phyloP scores from a whole-genome alignment of 2,329 filamentous ascomycete species.

The Byssochlamys sp. region DNA sequence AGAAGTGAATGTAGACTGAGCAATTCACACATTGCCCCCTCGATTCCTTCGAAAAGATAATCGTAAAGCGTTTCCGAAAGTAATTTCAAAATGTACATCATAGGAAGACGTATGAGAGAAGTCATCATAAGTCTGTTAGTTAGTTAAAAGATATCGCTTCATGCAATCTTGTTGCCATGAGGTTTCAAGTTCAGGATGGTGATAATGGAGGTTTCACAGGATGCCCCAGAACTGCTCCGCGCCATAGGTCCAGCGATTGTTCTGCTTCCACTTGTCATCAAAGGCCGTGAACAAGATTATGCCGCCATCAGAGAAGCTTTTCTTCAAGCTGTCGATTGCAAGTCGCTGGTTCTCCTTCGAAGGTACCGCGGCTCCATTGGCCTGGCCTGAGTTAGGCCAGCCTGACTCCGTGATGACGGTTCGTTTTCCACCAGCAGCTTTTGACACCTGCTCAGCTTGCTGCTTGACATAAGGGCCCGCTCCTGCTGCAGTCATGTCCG shows the following conservation, averaged over 20 bases:
- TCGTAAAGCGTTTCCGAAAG: background rate
- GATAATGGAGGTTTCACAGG: background rate
- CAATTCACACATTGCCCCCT: background rate
- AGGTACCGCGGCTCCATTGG: slow-evolving; percentile 61
- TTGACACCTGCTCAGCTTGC: slow-evolving; percentile 42
- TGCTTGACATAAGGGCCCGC: slow-evolving; percentile 59
- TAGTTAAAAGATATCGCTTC: background rate
- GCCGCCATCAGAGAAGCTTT: slow-evolving; percentile 40
- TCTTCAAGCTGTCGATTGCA: slow-evolving; percentile 58
- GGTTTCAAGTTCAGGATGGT: slow-evolving; percentile 26
- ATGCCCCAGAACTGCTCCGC: slow-evolving; percentile 69
- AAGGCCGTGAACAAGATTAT: slow-evolving; percentile 70
- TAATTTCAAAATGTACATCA: background rate
- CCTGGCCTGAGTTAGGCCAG: slow-evolving; percentile 62
- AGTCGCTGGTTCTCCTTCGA: slow-evolving; percentile 54
- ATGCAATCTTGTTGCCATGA: background rate
- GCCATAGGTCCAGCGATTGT: slow-evolving; percentile 52
- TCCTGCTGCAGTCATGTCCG: slow-evolving; percentile 46
- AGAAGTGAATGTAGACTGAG: background rate
- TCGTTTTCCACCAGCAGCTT: slow-evolving; percentile 45
- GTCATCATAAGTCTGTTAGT: too few relatives aligned
- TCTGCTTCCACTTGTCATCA: slow-evolving; percentile 69
- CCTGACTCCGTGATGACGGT: slow-evolving; percentile 73
- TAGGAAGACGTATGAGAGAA: background rate
- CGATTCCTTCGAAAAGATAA: background rate